Conservation (phyloP, 305 asterid genomes). For the Fraxinus ornus region DNA sequence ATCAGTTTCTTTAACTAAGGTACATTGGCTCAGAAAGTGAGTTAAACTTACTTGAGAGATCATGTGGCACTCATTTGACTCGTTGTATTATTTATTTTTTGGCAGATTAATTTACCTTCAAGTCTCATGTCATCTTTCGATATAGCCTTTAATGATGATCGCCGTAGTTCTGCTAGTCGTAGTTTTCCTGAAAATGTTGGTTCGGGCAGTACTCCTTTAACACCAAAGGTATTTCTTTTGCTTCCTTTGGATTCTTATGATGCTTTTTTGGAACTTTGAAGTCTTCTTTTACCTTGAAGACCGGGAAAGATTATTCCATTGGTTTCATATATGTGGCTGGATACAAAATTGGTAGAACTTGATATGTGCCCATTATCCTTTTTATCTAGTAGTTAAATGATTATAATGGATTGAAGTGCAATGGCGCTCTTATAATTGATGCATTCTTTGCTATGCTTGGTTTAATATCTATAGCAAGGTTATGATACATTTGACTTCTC, state of each 20-base stretch:
- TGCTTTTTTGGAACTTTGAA: constrained; percentile 17
- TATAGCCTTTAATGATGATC: constrained; percentile 53
- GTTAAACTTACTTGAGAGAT: constrained; percentile 2
- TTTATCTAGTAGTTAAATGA: constrained; percentile 12
- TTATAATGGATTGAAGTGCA: constrained; percentile 12
- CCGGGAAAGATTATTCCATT: constrained; percentile 1
- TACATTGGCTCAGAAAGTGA: constrained; percentile 25
- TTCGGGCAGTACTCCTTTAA: constrained; percentile 62
- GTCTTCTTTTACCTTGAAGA: constrained; percentile 2
- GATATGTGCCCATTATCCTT: neutral
- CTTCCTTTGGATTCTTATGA: constrained; percentile 17
- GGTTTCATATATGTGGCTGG: neutral
- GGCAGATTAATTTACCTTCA: constrained; percentile 88
- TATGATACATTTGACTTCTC: constrained; percentile 4
- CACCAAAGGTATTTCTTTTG: constrained; percentile 61
- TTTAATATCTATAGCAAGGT: constrained; percentile 6
- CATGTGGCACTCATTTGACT: constrained; percentile 13
- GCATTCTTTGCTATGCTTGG: constrained; percentile 10
- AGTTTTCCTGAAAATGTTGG: constrained; percentile 82
- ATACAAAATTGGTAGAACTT: neutral
- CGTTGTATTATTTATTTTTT: constrained; percentile 14
- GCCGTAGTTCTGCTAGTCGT: constrained; percentile 33
- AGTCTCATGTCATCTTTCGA: constrained; percentile 51
- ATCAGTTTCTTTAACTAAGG: constrained; percentile 68
- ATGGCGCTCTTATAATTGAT: neutral